A percentile compares a stretch with the other conserved stretches of the same genome.
Conservation (phyloP, 2,329 filamentous ascomycete genomes). For the Colletotrichum godetiae region DNA sequence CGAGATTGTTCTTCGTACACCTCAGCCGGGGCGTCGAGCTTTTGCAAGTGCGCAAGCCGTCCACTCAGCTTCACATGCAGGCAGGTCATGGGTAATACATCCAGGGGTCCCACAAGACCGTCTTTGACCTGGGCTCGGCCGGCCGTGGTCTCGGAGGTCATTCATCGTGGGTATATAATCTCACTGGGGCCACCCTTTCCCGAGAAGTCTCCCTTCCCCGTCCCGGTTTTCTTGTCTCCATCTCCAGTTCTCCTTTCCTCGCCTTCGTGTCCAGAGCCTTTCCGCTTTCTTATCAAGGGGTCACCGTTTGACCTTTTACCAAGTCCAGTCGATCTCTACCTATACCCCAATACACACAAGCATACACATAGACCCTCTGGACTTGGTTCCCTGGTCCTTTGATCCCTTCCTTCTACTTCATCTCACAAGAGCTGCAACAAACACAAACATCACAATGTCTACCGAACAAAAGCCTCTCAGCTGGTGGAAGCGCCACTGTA, state of each 20-base stretch:
- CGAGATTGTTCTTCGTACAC: not conserved
- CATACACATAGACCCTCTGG: conserved; percentile 6
- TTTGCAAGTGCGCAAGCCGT: conserved; percentile 23
- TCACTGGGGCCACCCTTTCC: conserved; percentile 9
- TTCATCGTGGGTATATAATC: conserved; percentile 26
- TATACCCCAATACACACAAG: not conserved
- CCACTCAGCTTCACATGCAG: conserved; percentile 28
- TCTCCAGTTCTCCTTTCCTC: conserved; percentile 14
- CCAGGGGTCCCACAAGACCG: conserved; percentile 16
- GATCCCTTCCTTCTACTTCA: conserved; percentile 13
- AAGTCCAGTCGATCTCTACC: conserved; percentile 28
- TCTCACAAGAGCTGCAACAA: not conserved
- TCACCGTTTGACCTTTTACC: conserved; percentile 9
- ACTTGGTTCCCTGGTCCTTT: conserved; percentile 9
- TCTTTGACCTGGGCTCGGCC: conserved; percentile 22
- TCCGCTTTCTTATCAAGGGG: conserved; percentile 1
- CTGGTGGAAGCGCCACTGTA: conserved; percentile 55
- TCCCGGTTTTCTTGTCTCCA: not conserved
- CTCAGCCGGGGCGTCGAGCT: conserved; percentile 11
- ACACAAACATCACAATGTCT: conserved; percentile 21
- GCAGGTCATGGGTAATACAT: conserved; percentile 6
- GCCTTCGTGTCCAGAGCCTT: conserved; percentile 1
- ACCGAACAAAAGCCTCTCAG: conserved; percentile 40
- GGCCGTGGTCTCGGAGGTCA: conserved; percentile 12
- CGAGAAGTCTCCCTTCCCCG: not conserved